phyloP scores from a whole-genome alignment of 805 yeast species.

The Wickerhamiella sorbophila region DNA sequence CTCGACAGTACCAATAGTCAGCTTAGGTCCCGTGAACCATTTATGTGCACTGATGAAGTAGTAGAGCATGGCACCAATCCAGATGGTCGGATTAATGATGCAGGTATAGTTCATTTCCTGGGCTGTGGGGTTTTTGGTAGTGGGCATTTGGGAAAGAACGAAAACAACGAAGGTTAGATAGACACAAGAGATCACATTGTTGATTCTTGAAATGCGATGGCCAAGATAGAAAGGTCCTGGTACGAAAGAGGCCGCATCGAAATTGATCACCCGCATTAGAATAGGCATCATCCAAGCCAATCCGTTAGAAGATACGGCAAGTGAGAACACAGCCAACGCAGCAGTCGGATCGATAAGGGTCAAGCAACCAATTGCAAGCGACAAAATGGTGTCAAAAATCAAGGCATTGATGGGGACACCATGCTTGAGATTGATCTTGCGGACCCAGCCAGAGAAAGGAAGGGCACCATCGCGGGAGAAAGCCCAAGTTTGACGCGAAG shows the following conservation, averaged over 20 bases:
- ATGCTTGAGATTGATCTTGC: conserved; percentile 39
- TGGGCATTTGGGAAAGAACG: conserved; percentile 49
- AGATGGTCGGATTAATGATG: conserved; percentile 47
- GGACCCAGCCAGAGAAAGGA: conserved; percentile 43
- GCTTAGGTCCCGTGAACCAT: conserved; percentile 42
- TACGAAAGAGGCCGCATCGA: conserved; percentile 35
- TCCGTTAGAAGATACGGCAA: conserved; percentile 48
- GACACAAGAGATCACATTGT: conserved; percentile 34
- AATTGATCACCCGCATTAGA: conserved; percentile 34
- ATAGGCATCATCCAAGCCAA: conserved; percentile 53
- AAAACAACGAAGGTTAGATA: conserved; percentile 40
- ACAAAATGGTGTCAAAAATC: conserved; percentile 36
- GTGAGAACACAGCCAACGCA: conserved; percentile 52
- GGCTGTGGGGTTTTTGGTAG: conserved; percentile 22
- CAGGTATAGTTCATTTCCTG: conserved; percentile 55
- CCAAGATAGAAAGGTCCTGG: conserved; percentile 64
- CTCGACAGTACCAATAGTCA: conserved; percentile 12
- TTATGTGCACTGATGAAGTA: conserved; percentile 40
- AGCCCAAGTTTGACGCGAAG: conserved; percentile 61
- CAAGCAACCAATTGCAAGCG: conserved; percentile 41
- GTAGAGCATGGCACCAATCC: conserved; percentile 40
- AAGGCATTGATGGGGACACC: conserved; percentile 58
- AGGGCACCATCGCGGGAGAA: conserved; percentile 66
- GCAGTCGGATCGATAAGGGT: conserved; percentile 46
- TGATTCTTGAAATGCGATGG: conserved; percentile 28